These are phyloP conservation scores for Metschnikowia lachancei DNA, from an alignment of 805 yeast species.

Conservation along the genomic window DNA sequence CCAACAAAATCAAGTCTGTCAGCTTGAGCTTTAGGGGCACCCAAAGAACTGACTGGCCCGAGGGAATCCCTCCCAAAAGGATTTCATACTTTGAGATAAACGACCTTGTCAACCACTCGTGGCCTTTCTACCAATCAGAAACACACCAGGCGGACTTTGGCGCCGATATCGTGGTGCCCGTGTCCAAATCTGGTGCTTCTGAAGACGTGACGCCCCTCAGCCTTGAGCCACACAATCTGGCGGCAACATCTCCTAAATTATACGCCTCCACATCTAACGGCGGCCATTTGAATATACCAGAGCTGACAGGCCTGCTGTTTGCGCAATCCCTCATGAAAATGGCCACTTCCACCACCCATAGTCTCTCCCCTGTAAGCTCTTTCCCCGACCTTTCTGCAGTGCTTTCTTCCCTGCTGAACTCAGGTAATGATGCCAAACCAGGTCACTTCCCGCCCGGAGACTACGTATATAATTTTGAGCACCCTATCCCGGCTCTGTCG, in stretches of 20 bases:
- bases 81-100: constrained; percentile 61
- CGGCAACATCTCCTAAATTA: neutral
- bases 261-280: neutral
- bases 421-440: constrained; percentile 14
- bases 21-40: constrained; percentile 61
- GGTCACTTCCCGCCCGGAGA: constrained; percentile 76
- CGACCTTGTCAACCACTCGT: constrained; percentile 71
- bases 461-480: constrained; percentile 88
- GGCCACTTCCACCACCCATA: constrained; percentile 22
- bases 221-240: constrained; percentile 19
- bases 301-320: constrained; percentile 12
- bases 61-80: constrained; percentile 92
- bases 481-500: constrained; percentile 72
- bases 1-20: constrained; percentile 66
- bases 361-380: constrained; percentile 25
- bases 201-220: constrained; percentile 38
- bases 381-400: constrained; percentile 26
- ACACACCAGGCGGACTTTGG: constrained; percentile 37
- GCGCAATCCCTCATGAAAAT: constrained; percentile 27
- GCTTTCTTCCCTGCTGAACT: constrained; percentile 21
- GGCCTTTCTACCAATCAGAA: constrained; percentile 72
- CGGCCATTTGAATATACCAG: neutral
- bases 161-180: constrained; percentile 41
- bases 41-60: constrained; percentile 92
- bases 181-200: constrained; percentile 1